Base-by-base conservation (phyloP, 345 rosid species). In the Combretum micranthum region DNA sequence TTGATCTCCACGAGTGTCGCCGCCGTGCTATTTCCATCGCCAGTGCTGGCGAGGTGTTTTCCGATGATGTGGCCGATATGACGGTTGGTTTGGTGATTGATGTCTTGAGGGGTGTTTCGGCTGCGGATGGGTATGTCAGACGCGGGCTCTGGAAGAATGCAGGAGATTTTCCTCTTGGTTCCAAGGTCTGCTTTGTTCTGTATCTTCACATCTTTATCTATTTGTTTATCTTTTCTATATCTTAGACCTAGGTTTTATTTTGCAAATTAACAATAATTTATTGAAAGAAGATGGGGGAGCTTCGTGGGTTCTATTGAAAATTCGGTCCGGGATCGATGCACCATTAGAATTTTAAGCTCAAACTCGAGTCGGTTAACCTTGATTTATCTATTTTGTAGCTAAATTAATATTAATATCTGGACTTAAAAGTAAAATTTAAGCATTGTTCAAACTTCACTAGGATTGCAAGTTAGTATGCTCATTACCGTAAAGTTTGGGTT, bases 1-100 rank as follows among this genome's bases (percentile, higher is more conserved):
- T 83, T 70, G 80, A 85, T 62, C 20, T 83, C 55, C 56, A 60
- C 0, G 93, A 63, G 56, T 85, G 96, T 72, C 78, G 71, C 39
- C 77, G 83, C 18, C 92, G 79, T 2, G 83, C 83, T 5, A 26
- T 88, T 15, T 48, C 62, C 3, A 39, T 87, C 8, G 68, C 87
- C 11, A 73, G 77, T 46, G 72, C 82, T 10, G 83, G 80, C 18
- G 59, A 58, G 4, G 56, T 76, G 3, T 79, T 61, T 37, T 71
- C 90, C 2, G 82, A 70, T 14, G 84, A 83, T 32, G 79, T 60
- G 0, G 90, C 96, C 0, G 96, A 83, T 67, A 52, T 50, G 50
- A 86, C 90, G 1, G 81, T 85, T 5, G 84, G 83, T 1, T 25
- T 88, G 75, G 67, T 83, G 47, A 63, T 83, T 2, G 83, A 77